Evolutionary conservation across 2,329 filamentous ascomycete species (phyloP).

Genomic region (Phyllosticta citrichinensis): DNA sequence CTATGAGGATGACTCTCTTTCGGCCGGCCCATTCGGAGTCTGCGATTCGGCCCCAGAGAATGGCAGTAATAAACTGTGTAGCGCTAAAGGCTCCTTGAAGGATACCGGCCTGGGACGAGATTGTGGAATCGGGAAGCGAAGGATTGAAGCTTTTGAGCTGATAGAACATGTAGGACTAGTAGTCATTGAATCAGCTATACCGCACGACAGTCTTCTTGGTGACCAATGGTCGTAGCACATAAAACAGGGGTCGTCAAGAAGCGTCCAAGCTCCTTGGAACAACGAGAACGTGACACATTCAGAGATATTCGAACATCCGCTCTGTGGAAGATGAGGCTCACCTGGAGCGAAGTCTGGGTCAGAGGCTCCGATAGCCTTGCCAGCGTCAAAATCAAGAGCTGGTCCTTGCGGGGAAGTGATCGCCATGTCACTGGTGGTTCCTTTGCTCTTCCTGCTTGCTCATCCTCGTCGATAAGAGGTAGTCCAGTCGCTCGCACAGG

Average conservation of each 20-base stretch:
- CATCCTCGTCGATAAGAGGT: slow-evolving; percentile 2
- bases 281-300: neutral
- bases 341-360: slow-evolving; percentile 51
- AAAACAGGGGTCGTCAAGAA: neutral
- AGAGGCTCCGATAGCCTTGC: slow-evolving; percentile 74
- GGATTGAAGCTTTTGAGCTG: slow-evolving; percentile 72
- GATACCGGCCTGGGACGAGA: slow-evolving; percentile 67
- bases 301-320: neutral
- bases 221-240: neutral
- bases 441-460: slow-evolving; percentile 16
- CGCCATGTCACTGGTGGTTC: slow-evolving; percentile 54
- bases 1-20: slow-evolving; percentile 69
- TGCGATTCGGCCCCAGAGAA: slow-evolving; percentile 68
- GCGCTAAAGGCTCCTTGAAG: slow-evolving; percentile 71
- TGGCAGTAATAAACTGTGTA: slow-evolving; percentile 71
- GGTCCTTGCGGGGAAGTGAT: slow-evolving; percentile 64
- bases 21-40: slow-evolving; percentile 55
- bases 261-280: neutral
- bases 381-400: slow-evolving; percentile 67
- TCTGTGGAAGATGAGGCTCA: neutral
- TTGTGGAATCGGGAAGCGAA: slow-evolving; percentile 47
- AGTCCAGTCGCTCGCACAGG: neutral
- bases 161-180: slow-evolving; percentile 68
- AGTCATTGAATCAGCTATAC: neutral
- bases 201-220: slow-evolving; percentile 46